A percentile compares a stretch with the other conserved stretches of the same genome.
These are phyloP conservation scores for Termitomyces sp. DNA, from an alignment of 768 basidiomycete species.

Conservation along the genomic window DNA sequence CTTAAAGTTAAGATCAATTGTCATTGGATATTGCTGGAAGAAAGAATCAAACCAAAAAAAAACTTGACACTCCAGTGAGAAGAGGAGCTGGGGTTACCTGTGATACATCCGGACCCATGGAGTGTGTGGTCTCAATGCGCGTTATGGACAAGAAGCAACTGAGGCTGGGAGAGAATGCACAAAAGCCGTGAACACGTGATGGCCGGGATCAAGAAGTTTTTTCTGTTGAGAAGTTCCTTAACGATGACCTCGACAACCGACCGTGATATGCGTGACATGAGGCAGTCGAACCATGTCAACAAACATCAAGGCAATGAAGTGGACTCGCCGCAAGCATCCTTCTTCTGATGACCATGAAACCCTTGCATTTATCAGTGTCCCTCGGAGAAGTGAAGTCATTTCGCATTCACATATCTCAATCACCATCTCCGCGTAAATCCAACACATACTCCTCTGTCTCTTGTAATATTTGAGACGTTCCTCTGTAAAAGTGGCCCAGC, in stretches of 20 bases:
- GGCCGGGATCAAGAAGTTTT: too few relatives aligned
- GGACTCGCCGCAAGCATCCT: neutral
- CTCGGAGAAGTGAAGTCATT: neutral
- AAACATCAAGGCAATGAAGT: constrained; percentile 3
- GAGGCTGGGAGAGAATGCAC: too few relatives aligned
- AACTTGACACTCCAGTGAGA: too few relatives aligned
- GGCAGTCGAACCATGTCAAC: constrained; percentile 2
- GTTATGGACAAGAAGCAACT: too few relatives aligned
- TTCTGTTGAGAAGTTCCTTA: too few relatives aligned
- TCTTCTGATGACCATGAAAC: neutral
- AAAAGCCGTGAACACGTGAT: too few relatives aligned
- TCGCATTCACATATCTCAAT: neutral
- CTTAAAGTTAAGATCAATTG: too few relatives aligned
- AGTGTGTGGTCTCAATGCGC: too few relatives aligned
- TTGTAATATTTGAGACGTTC: neutral
- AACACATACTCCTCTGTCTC: neutral
- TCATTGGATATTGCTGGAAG: too few relatives aligned
- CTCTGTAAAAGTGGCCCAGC: neutral
- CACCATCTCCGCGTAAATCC: neutral
- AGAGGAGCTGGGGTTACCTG: too few relatives aligned
- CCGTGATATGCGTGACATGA: neutral
- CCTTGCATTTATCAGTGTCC: neutral
- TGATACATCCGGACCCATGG: too few relatives aligned
- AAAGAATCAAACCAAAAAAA: too few relatives aligned
- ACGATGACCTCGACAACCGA: constrained; percentile 1